Conservation (phyloP, 805 yeast species). For the Sugiyamaella mastotermitis region DNA sequence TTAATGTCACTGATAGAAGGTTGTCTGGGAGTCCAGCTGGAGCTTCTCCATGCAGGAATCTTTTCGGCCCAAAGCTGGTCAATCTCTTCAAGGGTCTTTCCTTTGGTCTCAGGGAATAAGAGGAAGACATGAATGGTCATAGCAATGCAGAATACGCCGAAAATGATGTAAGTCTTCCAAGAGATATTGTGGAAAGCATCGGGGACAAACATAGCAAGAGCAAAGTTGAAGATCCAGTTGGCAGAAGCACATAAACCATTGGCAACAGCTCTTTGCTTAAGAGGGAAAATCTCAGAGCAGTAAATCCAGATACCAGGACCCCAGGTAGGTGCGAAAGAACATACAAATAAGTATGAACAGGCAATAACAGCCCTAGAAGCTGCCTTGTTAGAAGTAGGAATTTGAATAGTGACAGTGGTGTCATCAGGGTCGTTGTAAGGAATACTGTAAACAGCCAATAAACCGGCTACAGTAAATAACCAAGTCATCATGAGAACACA, state of each 20-base stretch:
- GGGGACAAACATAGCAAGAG: slow-evolving; percentile 23
- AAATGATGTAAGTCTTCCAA: slow-evolving; percentile 38
- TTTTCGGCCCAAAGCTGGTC: slow-evolving; percentile 40
- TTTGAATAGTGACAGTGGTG: slow-evolving; percentile 22
- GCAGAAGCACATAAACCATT: slow-evolving; percentile 13
- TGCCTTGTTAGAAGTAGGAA: slow-evolving; percentile 30
- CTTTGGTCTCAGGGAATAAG: slow-evolving; percentile 24
- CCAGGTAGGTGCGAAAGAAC: slow-evolving; percentile 17
- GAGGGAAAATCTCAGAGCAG: slow-evolving; percentile 18
- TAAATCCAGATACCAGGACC: slow-evolving; percentile 21
- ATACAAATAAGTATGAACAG: slow-evolving; percentile 14
- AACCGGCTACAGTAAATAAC: slow-evolving; percentile 20
- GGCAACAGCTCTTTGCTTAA: slow-evolving; percentile 15
- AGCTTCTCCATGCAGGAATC: slow-evolving; percentile 77
- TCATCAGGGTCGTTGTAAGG: slow-evolving; percentile 21
- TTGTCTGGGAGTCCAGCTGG: slow-evolving; percentile 20
- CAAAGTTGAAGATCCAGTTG: slow-evolving; percentile 15
- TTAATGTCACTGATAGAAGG: slow-evolving; percentile 21
- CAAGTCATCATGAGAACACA: slow-evolving; percentile 18
- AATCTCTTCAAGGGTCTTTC: slow-evolving; percentile 34
- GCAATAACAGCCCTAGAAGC: slow-evolving; percentile 16
- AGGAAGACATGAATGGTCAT: slow-evolving; percentile 40
- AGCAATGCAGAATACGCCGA: slow-evolving; percentile 22
- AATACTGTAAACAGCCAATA: slow-evolving; percentile 15
- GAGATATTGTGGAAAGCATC: slow-evolving; percentile 38